A percentile compares a stretch with the other conserved stretches of the same genome.
Evolutionary conservation across 345 rosid species (phyloP).

Genomic region (Lepidium aucheri): DNA sequence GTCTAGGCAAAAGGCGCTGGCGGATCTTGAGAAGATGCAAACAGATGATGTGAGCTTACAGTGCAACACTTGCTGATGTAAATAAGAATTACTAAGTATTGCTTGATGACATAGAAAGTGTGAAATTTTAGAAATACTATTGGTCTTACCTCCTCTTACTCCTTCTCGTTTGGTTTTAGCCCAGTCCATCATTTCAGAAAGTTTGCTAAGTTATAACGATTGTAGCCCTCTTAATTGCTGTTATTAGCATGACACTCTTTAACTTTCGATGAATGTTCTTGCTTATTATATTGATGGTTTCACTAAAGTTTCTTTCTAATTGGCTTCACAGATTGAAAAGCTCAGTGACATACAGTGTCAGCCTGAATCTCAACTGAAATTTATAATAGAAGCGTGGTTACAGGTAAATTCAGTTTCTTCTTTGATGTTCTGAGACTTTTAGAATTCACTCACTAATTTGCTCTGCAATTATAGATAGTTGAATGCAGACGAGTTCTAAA

Average conservation of each 20-base stretch:
- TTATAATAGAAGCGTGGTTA: conserved; percentile 82
- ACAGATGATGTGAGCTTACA: conserved; percentile 55
- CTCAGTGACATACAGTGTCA: conserved; percentile 77
- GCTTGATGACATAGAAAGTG: conserved; percentile 5
- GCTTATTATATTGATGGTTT: not conserved
- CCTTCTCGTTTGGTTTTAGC: not conserved
- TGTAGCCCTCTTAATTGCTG: not conserved
- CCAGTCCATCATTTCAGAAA: not conserved
- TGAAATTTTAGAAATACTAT: not conserved
- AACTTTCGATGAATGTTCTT: not conserved
- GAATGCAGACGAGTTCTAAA: conserved; percentile 85
- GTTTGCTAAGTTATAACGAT: not conserved
- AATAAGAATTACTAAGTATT: conserved; percentile 15
- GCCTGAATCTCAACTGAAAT: conserved; percentile 80
- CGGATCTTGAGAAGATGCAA: conserved; percentile 74
- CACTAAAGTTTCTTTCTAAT: not conserved
- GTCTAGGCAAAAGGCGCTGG: conserved; percentile 86
- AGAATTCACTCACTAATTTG: not conserved
- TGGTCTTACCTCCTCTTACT: not conserved
- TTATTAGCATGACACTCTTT: not conserved
- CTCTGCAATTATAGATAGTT: conserved; percentile 42
- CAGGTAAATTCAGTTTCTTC: conserved; percentile 41
- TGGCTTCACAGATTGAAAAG: conserved; percentile 52
- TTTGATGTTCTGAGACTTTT: not conserved
- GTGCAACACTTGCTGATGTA: conserved; percentile 18